These are phyloP conservation scores for Eimeria zaria DNA, from an alignment of 169 alveolate species.

Conservation along the genomic window DNA sequence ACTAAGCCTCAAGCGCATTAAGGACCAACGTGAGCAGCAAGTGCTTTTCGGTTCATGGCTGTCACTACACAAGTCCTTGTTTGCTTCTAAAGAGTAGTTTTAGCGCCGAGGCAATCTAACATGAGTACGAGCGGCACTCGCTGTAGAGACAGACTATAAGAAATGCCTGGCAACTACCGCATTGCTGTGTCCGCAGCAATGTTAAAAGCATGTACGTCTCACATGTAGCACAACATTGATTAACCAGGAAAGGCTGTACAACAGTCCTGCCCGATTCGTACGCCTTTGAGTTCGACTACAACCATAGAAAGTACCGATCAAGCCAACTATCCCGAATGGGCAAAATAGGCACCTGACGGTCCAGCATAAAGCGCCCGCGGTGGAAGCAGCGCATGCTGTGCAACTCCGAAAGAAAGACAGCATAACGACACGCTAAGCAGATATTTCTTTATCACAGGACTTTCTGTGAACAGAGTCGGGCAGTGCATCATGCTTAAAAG, in stretches of 20 bases:
- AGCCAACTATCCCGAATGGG: neutral
- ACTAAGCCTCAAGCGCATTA: neutral
- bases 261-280: neutral
- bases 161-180: neutral
- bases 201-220: no score
- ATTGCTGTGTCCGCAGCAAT: no score
- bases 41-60: neutral
- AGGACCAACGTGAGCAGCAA: neutral
- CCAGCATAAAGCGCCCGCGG: neutral
- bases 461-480: no score
- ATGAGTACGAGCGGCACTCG: neutral
- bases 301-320: neutral
- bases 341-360: neutral
- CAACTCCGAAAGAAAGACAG: neutral
- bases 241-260: neutral
- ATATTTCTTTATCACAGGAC: neutral
- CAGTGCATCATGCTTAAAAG: neutral
- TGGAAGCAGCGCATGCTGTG: neutral
- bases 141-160: neutral
- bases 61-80: neutral
- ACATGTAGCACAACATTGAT: neutral
- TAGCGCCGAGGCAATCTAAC: neutral
- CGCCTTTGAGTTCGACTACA: neutral
- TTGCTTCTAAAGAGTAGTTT: neutral
- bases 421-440: neutral